Evolutionary conservation across 371 early-diverging fungal genomes (phyloP), one percentile per base, ranked within the genome.

Genomic region (Circinella minor): DNA sequence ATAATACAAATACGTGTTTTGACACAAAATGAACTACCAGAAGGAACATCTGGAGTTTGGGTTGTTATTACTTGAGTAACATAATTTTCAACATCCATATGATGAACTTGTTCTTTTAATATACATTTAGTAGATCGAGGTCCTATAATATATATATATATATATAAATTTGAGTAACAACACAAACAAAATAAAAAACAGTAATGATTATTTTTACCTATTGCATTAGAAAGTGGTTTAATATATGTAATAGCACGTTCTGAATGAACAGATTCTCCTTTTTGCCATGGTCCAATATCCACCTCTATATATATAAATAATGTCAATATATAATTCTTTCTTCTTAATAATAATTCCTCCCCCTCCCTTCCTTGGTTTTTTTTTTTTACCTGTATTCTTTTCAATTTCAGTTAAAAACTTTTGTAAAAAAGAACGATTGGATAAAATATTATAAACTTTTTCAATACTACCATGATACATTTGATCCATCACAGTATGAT

Each of bases 31-130:
- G 89, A 80, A 34, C 88, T 86, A 34, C 94, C 95, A 8, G 93
- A 93, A 18, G 97, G 96, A 0, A 96, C 87, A 69, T 92, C 90
- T 0, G 96, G 96, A 4, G 97, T 96, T 13, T 74, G 73, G 0
- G 91, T 91, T 4, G 87, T 85, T 1, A 87, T 85, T 36, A 93
- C 74, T 1, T 82, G 78, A 1, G 91, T 81, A 8, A 91, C 82
- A 65, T 77, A 81, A 8, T 74, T 68, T 43, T 85, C 82, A 74
- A 88, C 83, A 66, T 94, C 89, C 63, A 75, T 74, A 67, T 79
- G 63, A 27, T 86, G 72, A 38, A 89, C 81, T 61, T 86, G 82
- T 67, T 90, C 90, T n/a, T 82, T 85, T 47, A 90, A 72, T 46
- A 81, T 77, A 36, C 91, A 91, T 61, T 85, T 83, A 0, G 94